Evolutionary conservation across 257 asterid species (phyloP), one percentile per base, ranked within the genome.

Genomic region (Phtheirospermum japonicum): DNA sequence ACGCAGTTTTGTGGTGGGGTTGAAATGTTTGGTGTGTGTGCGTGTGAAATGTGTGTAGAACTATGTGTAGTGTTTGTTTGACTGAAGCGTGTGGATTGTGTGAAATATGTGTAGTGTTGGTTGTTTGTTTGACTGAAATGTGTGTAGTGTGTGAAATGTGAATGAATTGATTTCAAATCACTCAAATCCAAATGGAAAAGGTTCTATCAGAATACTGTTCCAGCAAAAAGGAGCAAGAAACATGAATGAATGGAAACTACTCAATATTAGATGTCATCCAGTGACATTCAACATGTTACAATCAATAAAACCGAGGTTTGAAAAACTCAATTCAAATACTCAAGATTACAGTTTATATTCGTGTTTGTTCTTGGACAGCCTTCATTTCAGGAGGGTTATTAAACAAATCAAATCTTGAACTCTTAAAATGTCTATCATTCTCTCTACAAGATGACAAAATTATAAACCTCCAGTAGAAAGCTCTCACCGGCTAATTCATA

Each of bases 201-300:
- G 28, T 23, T 23, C 53, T 2, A 14, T 17, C n/a, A 46, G 23
- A 46, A 16, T 7, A 16, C 4, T 46, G 53, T 46, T 16, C 4
- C 10, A 49, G 57, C 49, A 11, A 5, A 26, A 60, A 14, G 20
- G 37, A 57, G 34, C 12, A 63, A 6, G 42, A 51, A 17, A 58
- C 45, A 43, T 57, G 30, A 37, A 63, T 42, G 64, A 4, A 63
- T 48, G 28, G 20, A 16, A 67, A 48, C 51, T 7, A 49, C 69
- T 49, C 23, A 18, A 36, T 20, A 36, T 53, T 39, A 30, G 45
- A 50, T 65, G 16, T 33, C 9, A 46, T 43, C 57, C 48, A 62
- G 40, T 28, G 37, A 13, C 39, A 50, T 54, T 4, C 34, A 57
- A 59, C 40, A 51, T 16, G 26, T 57, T 55, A 62, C 36, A 62